phyloP scores from a whole-genome alignment of 2,329 filamentous ascomycete genomes.

The Cladosporium sp. region DNA sequence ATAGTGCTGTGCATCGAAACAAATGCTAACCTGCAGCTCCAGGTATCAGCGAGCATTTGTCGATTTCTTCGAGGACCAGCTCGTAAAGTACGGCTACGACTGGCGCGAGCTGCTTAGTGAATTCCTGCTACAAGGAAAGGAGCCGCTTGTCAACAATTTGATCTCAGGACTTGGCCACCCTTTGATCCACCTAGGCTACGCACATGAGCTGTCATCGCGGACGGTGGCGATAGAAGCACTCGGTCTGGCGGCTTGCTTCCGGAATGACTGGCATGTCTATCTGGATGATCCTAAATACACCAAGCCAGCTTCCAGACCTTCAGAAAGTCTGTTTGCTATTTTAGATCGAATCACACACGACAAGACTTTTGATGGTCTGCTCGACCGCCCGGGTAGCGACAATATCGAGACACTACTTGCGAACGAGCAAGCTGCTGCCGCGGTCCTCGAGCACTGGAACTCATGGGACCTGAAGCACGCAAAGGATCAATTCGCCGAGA shows the following conservation, averaged over 20 bases:
- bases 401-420: conserved; percentile 71
- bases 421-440: conserved; percentile 68
- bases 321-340: conserved; percentile 67
- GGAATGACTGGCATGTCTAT: conserved; percentile 60
- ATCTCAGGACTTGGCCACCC: conserved; percentile 82
- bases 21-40: conserved; percentile 20
- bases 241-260: conserved; percentile 64
- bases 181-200: conserved; percentile 93
- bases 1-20: neutral
- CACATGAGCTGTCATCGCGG: conserved; percentile 81
- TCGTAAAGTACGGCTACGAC: conserved; percentile 76
- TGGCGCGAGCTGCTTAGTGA: conserved; percentile 78
- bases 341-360: conserved; percentile 71
- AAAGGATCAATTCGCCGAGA: conserved; percentile 72
- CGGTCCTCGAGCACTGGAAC: conserved; percentile 87
- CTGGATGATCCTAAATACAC: conserved; percentile 74
- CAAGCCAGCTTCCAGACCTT: conserved; percentile 61
- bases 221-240: conserved; percentile 90
- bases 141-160: conserved; percentile 79
- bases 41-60: conserved; percentile 87
- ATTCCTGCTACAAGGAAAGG: conserved; percentile 72
- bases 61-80: conserved; percentile 92
- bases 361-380: conserved; percentile 67
- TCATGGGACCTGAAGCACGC: conserved; percentile 75
- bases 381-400: conserved; percentile 58